Evolutionary conservation across 495 filamentous ascomycete species (phyloP), one percentile per base, ranked within the genome.

Genomic region (Penicillium samsonianum): DNA sequence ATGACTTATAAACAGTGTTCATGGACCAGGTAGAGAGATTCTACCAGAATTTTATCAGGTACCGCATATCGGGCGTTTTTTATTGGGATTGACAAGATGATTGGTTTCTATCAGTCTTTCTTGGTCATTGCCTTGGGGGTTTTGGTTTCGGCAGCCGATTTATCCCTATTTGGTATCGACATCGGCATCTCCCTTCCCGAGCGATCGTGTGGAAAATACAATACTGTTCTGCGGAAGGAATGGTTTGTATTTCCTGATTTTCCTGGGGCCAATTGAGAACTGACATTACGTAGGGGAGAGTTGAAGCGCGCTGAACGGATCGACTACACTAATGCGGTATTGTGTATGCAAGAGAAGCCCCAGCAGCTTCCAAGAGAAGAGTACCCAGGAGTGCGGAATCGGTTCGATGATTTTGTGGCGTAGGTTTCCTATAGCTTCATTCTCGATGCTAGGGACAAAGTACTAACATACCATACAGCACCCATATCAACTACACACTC

Each of bases 401-500:
- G 82, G 2, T 79, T 71, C 16, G 80, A 84, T 59, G 82, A 85
- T 53, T 85, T 83, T 55, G 78, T 82, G 37, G 77, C 77, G 56
- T 80, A 63, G 50, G 79, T 80, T 50, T 2, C 26, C 33, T 17
- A 2, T 1, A 2, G 17, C 7, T 28, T 49, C 9, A 1, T 23
- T 28, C 2, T 41, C 9, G 14, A 5, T 9, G 16, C 16, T 10
- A 31, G 9, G 11, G 25, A 41, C 30, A 1, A 7, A 37, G 25
- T 10, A n/a, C 31, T 57, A 17, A 61, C 31, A 42, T 28, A 59
- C 72, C 70, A 23, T 16, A 67, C 52, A 80, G 78, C 1, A 72
- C 72, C 10, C 73, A 79, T 60, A 73, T 84, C 49, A 82, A 82
- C 59, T 73, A 79, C 51, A 80, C 78, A 10, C 62, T 69, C 50